Evolutionary conservation across 495 filamentous ascomycete species (phyloP), one percentile per base, ranked within the genome.

Genomic region (Aspergillus diversus): DNA sequence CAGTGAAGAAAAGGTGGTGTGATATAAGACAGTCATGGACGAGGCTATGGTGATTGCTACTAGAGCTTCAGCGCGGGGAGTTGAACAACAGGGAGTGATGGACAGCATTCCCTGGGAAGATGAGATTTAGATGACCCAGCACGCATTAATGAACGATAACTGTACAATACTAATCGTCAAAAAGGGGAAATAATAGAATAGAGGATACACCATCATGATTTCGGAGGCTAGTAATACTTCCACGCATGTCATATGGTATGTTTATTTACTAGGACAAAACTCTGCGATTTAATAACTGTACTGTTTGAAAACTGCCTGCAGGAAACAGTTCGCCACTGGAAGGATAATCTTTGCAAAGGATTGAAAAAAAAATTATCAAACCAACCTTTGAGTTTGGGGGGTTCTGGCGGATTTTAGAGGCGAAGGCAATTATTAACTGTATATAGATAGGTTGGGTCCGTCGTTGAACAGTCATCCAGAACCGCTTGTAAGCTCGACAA

Each of bases 41-140:
- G 75, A 76, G 11, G 89, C 89, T 0, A 85, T 95, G 63, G 76
- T 71, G 59, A 83, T 82, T 75, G 91, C 93, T 43, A 91, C 89
- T 59, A 78, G 77, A 37, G 93, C 92, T 8, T 88, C 92, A 11
- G 89, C 89, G 34, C 85, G 84, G 67, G 89, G 90, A 33, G 91
- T 97, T 27, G 86, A 92, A 77, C 86, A 83, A 70, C 73, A 78
- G 62, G 94, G 94, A 2, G 93, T 93, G 15, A 90, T 92, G 84
- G 86, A 83, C 54, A 89, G 90, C 51, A 97, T 98, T 77, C 94
- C 94, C 0, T 97, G 90, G 88, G 84, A 86, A 59, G 86, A 91
- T 74, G 94, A 98, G 77, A 77, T 94, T 12, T 79, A 47, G 35
- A n/a, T 12, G 16, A 43, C 13, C 16, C 5, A 3, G 42, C 13